phyloP scores from a whole-genome alignment of 495 filamentous ascomycete genomes.

The Paragyromitra xinjiangensis region DNA sequence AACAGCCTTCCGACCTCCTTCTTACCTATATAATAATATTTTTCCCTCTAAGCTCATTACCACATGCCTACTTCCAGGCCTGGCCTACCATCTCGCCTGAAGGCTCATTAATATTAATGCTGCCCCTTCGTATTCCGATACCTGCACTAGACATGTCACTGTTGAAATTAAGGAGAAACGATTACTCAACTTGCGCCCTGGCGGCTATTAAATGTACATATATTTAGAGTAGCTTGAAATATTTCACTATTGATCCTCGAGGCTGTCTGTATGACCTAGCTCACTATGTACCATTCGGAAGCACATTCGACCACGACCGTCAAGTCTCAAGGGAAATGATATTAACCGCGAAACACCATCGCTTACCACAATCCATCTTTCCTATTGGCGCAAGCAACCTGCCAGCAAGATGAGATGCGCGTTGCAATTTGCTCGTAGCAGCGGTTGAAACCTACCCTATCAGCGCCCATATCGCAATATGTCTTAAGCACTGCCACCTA shows the following conservation, averaged over 20 bases:
- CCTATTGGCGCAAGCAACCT: background rate
- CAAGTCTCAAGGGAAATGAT: background rate
- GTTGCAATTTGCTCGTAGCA: slow-evolving; percentile 1
- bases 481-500: slow-evolving; percentile 11
- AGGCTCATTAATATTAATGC: too few relatives aligned
- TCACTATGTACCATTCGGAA: background rate
- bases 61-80: too few relatives aligned
- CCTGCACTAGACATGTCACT: background rate
- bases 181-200: too few relatives aligned
- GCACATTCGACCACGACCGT: background rate
- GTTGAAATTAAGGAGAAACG: background rate
- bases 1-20: too few relatives aligned
- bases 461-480: slow-evolving; percentile 18
- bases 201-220: background rate
- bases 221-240: background rate
- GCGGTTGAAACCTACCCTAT: slow-evolving; percentile 28
- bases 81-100: too few relatives aligned
- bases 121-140: too few relatives aligned
- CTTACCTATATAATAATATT: too few relatives aligned
- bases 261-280: background rate
- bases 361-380: background rate
- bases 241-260: background rate
- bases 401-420: background rate
- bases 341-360: background rate
- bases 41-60: too few relatives aligned